Conservation (phyloP, 2,329 filamentous ascomycete genomes). For the Aspergillus pseudotamarii region DNA sequence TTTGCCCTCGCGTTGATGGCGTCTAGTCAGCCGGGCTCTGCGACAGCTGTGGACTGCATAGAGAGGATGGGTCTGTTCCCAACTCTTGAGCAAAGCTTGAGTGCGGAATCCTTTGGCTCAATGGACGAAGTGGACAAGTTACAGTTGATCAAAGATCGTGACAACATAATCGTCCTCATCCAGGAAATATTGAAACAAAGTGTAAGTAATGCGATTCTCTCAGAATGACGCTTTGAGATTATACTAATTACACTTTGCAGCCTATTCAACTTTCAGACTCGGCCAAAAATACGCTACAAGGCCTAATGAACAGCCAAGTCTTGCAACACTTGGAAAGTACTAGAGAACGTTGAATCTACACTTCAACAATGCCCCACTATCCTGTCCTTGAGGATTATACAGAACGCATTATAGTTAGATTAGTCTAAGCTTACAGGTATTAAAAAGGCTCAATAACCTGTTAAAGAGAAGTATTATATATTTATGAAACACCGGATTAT, state of each 20-base stretch:
- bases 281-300: conserved; percentile 32
- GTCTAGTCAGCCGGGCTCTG: conserved; percentile 34
- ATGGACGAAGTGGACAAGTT: conserved; percentile 27
- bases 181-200: conserved; percentile 43
- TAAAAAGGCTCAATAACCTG: not conserved
- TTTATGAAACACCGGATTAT: not conserved
- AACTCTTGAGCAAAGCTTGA: conserved; percentile 37
- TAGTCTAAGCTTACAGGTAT: not conserved
- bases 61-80: conserved; percentile 37
- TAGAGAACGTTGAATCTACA: not conserved
- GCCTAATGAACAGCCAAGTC: conserved; percentile 30
- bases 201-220: conserved; percentile 31
- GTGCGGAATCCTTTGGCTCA: conserved; percentile 19
- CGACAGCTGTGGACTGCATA: conserved; percentile 38
- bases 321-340: conserved; percentile 22
- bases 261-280: conserved; percentile 29
- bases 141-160: conserved; percentile 41
- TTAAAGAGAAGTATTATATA: not conserved
- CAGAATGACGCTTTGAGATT: not conserved
- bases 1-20: conserved; percentile 53
- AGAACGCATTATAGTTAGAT: not conserved
- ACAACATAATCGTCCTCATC: conserved; percentile 44
- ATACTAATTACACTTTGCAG: conserved; percentile 22
- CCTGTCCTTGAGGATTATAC: not conserved
- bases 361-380: not conserved